A percentile compares a stretch with the other conserved stretches of the same genome.
Evolutionary conservation across 108 stramenopile genomes (phyloP).

Genomic region (Cyclotella baltica): DNA sequence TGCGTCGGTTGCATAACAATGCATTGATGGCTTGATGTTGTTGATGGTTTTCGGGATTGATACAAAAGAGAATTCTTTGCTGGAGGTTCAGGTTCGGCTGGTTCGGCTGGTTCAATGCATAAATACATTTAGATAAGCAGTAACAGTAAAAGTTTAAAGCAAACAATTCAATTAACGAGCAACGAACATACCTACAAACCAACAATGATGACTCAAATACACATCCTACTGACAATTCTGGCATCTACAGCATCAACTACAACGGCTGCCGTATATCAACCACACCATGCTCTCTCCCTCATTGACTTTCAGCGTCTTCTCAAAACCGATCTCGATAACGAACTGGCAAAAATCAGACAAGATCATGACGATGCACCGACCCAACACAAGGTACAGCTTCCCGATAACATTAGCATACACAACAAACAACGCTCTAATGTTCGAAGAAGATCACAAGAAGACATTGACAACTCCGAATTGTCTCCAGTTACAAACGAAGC

Average conservation of each 20-base stretch:
- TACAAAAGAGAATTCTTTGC: too few relatives aligned
- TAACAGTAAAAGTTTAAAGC: neutral
- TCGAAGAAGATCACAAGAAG: constrained; percentile 11
- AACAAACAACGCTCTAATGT: constrained; percentile 31
- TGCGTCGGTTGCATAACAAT: too few relatives aligned
- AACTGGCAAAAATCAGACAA: constrained; percentile 41
- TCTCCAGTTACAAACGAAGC: neutral
- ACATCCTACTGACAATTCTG: neutral
- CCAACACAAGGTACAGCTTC: neutral
- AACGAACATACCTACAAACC: neutral
- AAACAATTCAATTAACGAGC: neutral
- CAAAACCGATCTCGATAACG: constrained; percentile 46
- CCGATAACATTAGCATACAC: constrained; percentile 9
- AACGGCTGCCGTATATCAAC: neutral
- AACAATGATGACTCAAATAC: neutral
- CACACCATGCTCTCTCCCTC: constrained; percentile 13
- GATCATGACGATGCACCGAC: constrained; percentile 2
- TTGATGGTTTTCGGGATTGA: too few relatives aligned
- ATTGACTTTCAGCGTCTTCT: constrained; percentile 39
- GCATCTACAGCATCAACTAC: neutral
- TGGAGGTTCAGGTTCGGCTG: too few relatives aligned
- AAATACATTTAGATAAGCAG: too few relatives aligned
- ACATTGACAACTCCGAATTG: neutral
- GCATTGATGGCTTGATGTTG: too few relatives aligned
- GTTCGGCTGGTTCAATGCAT: too few relatives aligned